These are phyloP conservation scores for Trametes maxima DNA, from an alignment of 768 basidiomycete species.

Conservation along the genomic window DNA sequence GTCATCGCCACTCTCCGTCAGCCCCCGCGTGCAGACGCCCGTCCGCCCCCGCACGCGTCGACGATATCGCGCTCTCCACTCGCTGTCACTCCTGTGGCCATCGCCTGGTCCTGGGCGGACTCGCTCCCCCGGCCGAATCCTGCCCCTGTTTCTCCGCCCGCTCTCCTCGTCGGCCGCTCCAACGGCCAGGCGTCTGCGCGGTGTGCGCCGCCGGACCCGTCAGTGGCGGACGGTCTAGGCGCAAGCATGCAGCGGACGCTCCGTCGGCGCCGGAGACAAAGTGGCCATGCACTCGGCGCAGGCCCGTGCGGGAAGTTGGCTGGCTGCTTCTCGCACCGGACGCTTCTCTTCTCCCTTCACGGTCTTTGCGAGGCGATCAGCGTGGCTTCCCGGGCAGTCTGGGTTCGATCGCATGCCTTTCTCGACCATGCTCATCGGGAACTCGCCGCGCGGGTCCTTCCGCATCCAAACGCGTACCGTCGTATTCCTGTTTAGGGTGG, in stretches of 20 bases:
- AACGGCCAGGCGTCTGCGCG: background rate
- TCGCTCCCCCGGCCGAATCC: slow-evolving; percentile 7
- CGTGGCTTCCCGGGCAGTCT: background rate
- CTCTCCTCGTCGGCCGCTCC: background rate
- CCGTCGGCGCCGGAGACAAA: background rate
- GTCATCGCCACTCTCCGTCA: slow-evolving; percentile 17
- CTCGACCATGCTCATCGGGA: background rate
- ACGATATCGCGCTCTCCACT: slow-evolving; percentile 3
- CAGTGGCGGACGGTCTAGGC: too few relatives aligned
- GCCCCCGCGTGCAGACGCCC: background rate
- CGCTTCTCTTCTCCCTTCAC: slow-evolving; percentile 7
- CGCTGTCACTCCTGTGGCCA: background rate
- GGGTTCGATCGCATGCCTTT: background rate
- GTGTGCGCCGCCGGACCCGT: background rate
- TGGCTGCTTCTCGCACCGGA: background rate
- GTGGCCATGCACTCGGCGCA: background rate
- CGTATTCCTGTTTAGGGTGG: too few relatives aligned
- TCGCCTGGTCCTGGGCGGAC: background rate
- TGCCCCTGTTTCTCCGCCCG: slow-evolving; percentile 5
- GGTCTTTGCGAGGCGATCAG: slow-evolving; percentile 4
- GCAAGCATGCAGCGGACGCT: too few relatives aligned
- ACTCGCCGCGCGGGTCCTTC: too few relatives aligned
- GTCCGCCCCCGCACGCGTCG: background rate
- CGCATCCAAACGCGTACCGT: too few relatives aligned
- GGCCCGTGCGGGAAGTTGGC: background rate